These are phyloP conservation scores for Fragilariopsis cylindrus DNA, from an alignment of 108 stramenopile genomes.

Conservation along the genomic window DNA sequence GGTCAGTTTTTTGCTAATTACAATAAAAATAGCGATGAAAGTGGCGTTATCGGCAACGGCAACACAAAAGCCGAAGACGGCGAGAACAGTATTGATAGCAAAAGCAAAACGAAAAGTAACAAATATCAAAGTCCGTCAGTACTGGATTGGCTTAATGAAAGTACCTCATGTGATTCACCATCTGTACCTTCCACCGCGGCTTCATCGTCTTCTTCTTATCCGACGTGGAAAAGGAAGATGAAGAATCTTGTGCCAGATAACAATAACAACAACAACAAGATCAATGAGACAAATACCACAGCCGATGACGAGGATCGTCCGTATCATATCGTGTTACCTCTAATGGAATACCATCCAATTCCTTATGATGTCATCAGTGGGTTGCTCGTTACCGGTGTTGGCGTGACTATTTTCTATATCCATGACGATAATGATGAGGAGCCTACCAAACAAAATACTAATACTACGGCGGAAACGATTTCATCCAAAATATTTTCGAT, in stretches of 20 bases:
- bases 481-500: background rate
- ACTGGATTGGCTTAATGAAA: constrained; percentile 11
- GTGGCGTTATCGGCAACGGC: too few species aligned
- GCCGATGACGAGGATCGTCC: background rate
- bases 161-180: constrained; percentile 2
- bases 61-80: too few species aligned
- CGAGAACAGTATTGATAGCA: background rate
- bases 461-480: background rate
- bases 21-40: background rate
- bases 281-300: background rate
- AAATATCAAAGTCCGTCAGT: background rate
- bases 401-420: constrained; percentile 6
- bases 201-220: background rate
- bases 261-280: background rate
- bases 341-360: constrained; percentile 11
- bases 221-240: constrained; percentile 12
- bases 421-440: background rate
- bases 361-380: background rate
- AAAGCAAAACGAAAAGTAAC: background rate
- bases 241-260: background rate
- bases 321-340: background rate
- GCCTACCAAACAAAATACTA: background rate
- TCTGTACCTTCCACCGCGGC: background rate
- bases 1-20: background rate
- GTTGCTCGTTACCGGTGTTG: background rate